These are phyloP conservation scores for Rhipidocladum racemiflorum DNA, from an alignment of 176 grass and related monocot species.

Conservation along the genomic window DNA sequence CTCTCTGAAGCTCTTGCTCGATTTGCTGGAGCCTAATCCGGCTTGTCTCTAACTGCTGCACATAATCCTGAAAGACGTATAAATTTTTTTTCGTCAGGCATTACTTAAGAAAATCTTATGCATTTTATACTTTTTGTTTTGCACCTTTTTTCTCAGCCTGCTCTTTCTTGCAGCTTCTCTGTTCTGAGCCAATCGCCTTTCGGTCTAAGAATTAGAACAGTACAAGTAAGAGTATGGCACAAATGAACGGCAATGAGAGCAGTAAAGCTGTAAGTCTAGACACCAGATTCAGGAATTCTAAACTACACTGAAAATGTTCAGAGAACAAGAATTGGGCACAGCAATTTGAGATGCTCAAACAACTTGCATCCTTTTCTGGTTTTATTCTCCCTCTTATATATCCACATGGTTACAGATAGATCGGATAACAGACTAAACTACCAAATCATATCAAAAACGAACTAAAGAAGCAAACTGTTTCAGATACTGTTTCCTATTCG, in stretches of 20 bases:
- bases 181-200: conserved; percentile 89
- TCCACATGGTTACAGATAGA: no score
- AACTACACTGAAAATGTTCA: no score
- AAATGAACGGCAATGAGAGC: conserved; percentile 27
- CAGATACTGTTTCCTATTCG: no score
- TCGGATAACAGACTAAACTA: no score
- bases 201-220: conserved; percentile 44
- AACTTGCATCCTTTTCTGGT: no score
- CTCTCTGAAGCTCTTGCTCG: conserved; percentile 78
- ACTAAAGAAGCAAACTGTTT: no score
- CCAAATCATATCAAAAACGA: no score
- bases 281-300: no score
- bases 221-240: conserved; percentile 24
- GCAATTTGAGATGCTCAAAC: no score
- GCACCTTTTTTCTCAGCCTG: conserved; percentile 92
- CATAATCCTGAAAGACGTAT: conserved; percentile 58
- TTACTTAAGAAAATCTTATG: background rate
- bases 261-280: no score
- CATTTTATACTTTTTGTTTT: background rate
- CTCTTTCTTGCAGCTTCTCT: conserved; percentile 98
- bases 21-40: conserved; percentile 87
- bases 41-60: conserved; percentile 86
- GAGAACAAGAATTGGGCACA: no score
- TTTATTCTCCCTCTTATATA: no score
- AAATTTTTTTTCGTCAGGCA: background rate